phyloP scores from a whole-genome alignment of 1,139 yeast species.

The Magnusiomyces sp. region DNA sequence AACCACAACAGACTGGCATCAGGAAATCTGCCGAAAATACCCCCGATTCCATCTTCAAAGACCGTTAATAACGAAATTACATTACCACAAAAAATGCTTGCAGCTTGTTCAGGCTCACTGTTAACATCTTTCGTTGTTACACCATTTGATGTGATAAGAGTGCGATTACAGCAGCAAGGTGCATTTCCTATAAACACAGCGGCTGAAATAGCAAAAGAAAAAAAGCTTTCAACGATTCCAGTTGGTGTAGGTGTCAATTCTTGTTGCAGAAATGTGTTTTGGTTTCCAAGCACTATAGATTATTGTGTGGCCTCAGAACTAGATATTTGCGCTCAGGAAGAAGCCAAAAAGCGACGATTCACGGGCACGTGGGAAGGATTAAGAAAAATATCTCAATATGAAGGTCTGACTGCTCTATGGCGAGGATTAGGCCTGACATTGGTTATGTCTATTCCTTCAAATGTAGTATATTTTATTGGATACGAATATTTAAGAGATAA shows the following conservation, averaged over 20 bases:
- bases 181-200: slow-evolving; percentile 25
- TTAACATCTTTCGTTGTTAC: slow-evolving; percentile 74
- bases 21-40: no score
- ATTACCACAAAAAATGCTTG: slow-evolving; percentile 61
- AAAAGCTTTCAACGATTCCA: slow-evolving; percentile 22
- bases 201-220: slow-evolving; percentile 16
- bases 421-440: slow-evolving; percentile 79
- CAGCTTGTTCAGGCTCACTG: slow-evolving; percentile 90
- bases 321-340: slow-evolving; percentile 32
- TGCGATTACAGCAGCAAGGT: slow-evolving; percentile 82
- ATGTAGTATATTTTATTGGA: slow-evolving; percentile 88
- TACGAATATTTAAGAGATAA: slow-evolving; percentile 77
- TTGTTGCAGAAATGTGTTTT: slow-evolving; percentile 36
- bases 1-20: no score
- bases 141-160: slow-evolving; percentile 89
- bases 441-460: slow-evolving; percentile 87
- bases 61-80: slow-evolving; percentile 29
- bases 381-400: slow-evolving; percentile 51
- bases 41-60: no score
- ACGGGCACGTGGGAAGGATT: slow-evolving; percentile 69
- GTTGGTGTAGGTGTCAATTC: slow-evolving; percentile 29
- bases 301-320: slow-evolving; percentile 35
- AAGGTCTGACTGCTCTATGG: slow-evolving; percentile 77
- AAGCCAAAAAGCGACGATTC: slow-evolving; percentile 30
- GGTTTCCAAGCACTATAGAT: slow-evolving; percentile 34